Evolutionary conservation across 768 basidiomycete species (phyloP).

Genomic region (Collybia mongolica): DNA sequence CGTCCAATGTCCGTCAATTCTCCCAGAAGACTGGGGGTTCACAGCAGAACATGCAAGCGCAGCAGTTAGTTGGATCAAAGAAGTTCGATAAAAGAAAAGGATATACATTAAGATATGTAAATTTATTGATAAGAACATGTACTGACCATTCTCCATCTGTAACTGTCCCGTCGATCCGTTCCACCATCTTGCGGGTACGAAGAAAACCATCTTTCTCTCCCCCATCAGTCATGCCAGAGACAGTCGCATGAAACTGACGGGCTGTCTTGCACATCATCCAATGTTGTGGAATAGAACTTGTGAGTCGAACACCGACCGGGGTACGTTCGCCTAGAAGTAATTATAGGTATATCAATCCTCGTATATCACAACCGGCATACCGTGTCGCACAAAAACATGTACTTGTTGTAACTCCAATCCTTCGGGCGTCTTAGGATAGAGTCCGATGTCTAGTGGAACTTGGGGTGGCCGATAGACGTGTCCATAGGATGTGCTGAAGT

Average conservation of each 20-base stretch:
- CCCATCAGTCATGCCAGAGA: conserved; percentile 25
- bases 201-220: conserved; percentile 23
- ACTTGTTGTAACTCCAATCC: conserved; percentile 66
- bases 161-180: conserved; percentile 52
- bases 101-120: not conserved
- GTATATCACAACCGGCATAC: conserved; percentile 31
- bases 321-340: conserved; percentile 67
- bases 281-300: conserved; percentile 58
- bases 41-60: not conserved
- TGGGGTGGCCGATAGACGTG: conserved; percentile 29
- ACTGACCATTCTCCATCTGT: conserved; percentile 65
- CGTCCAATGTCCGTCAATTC: conserved; percentile 72
- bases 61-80: not conserved
- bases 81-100: not conserved
- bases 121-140: not conserved
- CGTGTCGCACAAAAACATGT: conserved; percentile 74
- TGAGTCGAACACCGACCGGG: conserved; percentile 69
- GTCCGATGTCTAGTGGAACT: conserved; percentile 54
- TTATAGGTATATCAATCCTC: too few relatives aligned
- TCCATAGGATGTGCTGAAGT: too few relatives aligned
- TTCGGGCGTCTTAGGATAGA: conserved; percentile 57
- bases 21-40: conserved; percentile 55
- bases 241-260: conserved; percentile 46
- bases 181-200: conserved; percentile 48
- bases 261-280: conserved; percentile 68